Base-by-base conservation (phyloP, 345 rosid species). In the Dipteronia dyeriana region DNA sequence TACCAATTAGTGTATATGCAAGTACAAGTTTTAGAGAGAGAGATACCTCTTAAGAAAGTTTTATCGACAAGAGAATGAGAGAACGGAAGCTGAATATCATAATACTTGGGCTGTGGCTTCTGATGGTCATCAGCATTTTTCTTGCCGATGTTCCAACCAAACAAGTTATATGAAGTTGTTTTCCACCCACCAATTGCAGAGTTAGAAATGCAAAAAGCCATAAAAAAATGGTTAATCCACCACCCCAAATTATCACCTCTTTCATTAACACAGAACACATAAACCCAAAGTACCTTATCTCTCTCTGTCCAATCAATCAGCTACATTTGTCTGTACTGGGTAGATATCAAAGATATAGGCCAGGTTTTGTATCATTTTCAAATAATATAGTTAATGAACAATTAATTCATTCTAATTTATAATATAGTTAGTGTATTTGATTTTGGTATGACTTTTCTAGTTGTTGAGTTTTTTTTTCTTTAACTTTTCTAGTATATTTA, bases 11-110 rank as follows among this genome's bases (percentile, higher is more conserved):
- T 31, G 34, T 34, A 0, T 4, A 34, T 34, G 38, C 45, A 41
- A 41, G 45, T 7, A 9, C 12, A 3, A 16, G 12, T 9, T 43
- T 0, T n/a, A 12, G 12, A 34, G 45, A 9, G 41, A 65, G 68
- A 59, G 54, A 25, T 85, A 89, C 92, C 95, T 47, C 71, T 87
- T 65, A 92, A 79, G 87, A 92, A 94, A 34, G 98, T 94, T 59
- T 82, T 85, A 66, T 81, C 83, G 39, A 90, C 88, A 31, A 94
- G 90, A 56, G 95, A 87, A 70, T 75, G 84, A 47, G 94, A 75
- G 87, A 92, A 91, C 41, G 97, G 95, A 76, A 90, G 85, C 75
- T 89, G 80, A 17, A 81, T 16, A 9, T 86, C 88, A 9, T 91
- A 83, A 70, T 90, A 90, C 75, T 76, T 82, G 2, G 86, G 86